phyloP scores from a whole-genome alignment of 2,329 filamentous ascomycete species.

The Hirsutella rhossiliensis region DNA sequence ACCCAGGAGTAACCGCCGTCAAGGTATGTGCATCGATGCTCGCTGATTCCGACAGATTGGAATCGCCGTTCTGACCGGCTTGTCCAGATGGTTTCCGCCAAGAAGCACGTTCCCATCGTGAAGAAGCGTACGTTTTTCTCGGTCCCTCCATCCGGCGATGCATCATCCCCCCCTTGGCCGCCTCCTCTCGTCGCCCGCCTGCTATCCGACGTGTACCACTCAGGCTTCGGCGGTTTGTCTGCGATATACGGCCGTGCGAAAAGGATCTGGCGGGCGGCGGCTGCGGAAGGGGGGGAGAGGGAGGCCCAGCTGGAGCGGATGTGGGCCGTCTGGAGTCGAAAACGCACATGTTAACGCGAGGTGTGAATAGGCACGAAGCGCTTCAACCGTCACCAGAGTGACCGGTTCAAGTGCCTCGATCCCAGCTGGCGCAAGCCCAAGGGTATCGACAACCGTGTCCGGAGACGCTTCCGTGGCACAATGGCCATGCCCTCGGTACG shows the following conservation, averaged over 20 bases:
- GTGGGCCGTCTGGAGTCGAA: too few relatives aligned
- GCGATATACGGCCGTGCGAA: too few relatives aligned
- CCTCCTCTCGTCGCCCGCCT: neutral
- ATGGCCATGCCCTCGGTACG: constrained; percentile 96
- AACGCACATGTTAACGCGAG: constrained; percentile 20
- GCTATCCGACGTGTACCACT: too few relatives aligned
- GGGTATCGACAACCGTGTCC: constrained; percentile 98
- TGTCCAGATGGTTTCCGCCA: constrained; percentile 87
- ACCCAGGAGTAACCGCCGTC: constrained; percentile 25
- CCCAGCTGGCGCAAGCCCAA: constrained; percentile 98
- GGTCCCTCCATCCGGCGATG: neutral
- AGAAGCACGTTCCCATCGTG: constrained; percentile 98
- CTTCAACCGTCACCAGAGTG: constrained; percentile 96
- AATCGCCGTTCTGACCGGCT: constrained; percentile 17
- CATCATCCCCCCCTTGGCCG: neutral
- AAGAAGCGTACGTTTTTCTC: constrained; percentile 85
- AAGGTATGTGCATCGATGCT: constrained; percentile 19
- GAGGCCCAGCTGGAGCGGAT: neutral
- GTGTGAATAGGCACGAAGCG: constrained; percentile 63
- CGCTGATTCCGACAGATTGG: neutral
- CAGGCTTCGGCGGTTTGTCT: too few relatives aligned
- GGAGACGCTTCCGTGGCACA: constrained; percentile 93
- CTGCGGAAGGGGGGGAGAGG: neutral
- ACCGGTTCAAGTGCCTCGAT: constrained; percentile 88
- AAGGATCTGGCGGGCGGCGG: too few relatives aligned